A percentile compares a stretch with the other conserved stretches of the same genome.
Evolutionary conservation across 768 basidiomycete genomes (phyloP).

Genomic region (Leccinellum luteum): DNA sequence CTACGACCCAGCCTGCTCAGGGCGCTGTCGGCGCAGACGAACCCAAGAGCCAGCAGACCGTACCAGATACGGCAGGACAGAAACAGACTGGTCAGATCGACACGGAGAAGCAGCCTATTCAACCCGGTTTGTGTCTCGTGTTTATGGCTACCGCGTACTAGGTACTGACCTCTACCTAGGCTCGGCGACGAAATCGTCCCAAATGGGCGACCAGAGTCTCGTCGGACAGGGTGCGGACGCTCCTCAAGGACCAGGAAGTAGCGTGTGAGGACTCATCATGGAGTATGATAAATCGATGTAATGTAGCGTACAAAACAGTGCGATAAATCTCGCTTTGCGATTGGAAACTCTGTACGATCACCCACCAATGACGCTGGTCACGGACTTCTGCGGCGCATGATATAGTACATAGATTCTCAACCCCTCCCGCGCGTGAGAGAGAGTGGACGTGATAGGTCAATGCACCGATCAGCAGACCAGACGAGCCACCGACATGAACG

Average conservation of each 20-base stretch:
- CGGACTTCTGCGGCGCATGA: background rate
- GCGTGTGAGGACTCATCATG: background rate
- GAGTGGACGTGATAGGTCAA: no score
- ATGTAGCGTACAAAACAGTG: background rate
- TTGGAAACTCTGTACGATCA: background rate
- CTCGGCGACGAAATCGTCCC: background rate
- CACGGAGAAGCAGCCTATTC: background rate
- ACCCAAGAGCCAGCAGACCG: background rate
- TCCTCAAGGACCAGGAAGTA: slow-evolving; percentile 5
- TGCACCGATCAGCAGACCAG: no score
- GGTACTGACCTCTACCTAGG: background rate
- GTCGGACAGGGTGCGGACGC: slow-evolving; percentile 1
- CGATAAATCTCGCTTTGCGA: background rate
- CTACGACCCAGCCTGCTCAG: background rate
- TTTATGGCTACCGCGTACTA: background rate
- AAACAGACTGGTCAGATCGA: background rate
- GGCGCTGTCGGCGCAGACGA: background rate
- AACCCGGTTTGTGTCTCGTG: background rate
- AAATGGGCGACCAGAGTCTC: background rate
- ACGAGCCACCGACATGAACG: background rate
- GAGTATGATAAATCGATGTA: background rate
- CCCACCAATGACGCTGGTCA: background rate
- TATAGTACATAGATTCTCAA: background rate
- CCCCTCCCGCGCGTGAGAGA: background rate
- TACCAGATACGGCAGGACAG: background rate